phyloP scores from a whole-genome alignment of 495 filamentous ascomycete species.

The Penicillium samsonianum region DNA sequence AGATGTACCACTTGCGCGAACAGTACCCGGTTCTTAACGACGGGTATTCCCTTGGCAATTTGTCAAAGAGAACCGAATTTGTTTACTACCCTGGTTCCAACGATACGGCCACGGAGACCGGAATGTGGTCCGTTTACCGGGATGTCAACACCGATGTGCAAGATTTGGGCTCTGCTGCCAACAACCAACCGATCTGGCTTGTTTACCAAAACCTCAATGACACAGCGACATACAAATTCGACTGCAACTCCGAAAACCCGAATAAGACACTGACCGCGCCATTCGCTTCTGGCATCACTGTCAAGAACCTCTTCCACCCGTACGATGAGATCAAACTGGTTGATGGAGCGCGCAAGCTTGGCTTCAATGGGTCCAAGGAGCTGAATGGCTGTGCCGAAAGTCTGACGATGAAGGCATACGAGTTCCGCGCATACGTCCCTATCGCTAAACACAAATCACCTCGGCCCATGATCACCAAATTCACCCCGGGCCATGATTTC shows the following conservation, averaged over 20 bases:
- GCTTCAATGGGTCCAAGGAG: conserved; percentile 42
- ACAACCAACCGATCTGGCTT: conserved; percentile 62
- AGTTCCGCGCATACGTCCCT: conserved; percentile 66
- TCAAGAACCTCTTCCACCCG: conserved; percentile 66
- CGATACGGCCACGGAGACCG: conserved; percentile 57
- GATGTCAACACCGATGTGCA: conserved; percentile 50
- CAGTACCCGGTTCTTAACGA: conserved; percentile 63
- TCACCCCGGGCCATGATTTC: conserved; percentile 63
- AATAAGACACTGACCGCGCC: conserved; percentile 57
- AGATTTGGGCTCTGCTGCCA: conserved; percentile 38
- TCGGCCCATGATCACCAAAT: conserved; percentile 63
- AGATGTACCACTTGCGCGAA: conserved; percentile 63
- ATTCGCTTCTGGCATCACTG: conserved; percentile 53
- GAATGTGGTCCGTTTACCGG: conserved; percentile 66
- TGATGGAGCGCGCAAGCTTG: conserved; percentile 36
- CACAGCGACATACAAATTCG: conserved; percentile 55
- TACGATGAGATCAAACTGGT: conserved; percentile 55
- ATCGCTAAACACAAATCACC: conserved; percentile 45
- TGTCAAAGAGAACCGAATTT: conserved; percentile 57
- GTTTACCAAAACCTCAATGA: conserved; percentile 63
- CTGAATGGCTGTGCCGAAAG: conserved; percentile 57
- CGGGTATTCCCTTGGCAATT: conserved; percentile 55
- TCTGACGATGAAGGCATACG: conserved; percentile 56
- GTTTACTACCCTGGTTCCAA: conserved; percentile 55
- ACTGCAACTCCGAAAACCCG: conserved; percentile 50